A percentile compares a stretch with the other conserved stretches of the same genome.
phyloP scores from a whole-genome alignment of 441 rosid genomes.

The Omphalea diandra region DNA sequence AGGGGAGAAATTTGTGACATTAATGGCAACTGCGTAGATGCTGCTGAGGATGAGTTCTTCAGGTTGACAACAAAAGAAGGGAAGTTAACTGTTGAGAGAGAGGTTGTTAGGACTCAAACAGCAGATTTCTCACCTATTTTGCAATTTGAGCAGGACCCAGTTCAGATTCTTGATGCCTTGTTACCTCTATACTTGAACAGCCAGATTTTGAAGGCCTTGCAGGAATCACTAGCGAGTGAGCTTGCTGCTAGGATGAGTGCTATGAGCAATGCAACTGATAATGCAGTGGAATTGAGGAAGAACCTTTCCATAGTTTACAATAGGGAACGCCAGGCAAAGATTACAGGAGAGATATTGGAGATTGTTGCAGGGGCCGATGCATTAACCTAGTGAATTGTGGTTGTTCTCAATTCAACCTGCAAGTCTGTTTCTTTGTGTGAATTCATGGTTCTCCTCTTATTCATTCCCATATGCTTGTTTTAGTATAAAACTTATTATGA shows the following conservation, averaged over 20 bases:
- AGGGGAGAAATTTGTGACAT: conserved; percentile 84
- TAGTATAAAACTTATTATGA: conserved; percentile 25
- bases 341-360: conserved; percentile 93
- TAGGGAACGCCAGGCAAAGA: conserved; percentile 89
- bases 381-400: conserved; percentile 27
- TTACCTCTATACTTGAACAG: conserved; percentile 89
- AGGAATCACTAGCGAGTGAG: conserved; percentile 92
- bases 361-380: conserved; percentile 94
- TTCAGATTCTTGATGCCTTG: conserved; percentile 93
- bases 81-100: conserved; percentile 80
- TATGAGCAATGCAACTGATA: conserved; percentile 89
- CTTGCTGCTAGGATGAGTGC: conserved; percentile 95
- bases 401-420: neutral
- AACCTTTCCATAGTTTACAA: conserved; percentile 62
- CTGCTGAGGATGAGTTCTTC: conserved; percentile 89
- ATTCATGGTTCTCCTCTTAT: conserved; percentile 16
- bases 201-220: conserved; percentile 92
- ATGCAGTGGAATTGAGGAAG: conserved; percentile 75
- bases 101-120: conserved; percentile 48
- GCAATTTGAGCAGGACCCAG: conserved; percentile 97
- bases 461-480: conserved; percentile 33
- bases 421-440: conserved; percentile 27
- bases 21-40: conserved; percentile 85
- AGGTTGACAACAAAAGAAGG: conserved; percentile 87
- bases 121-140: conserved; percentile 60